Percentiles rank a stretch among this genome's conserved stretches.
These are phyloP conservation scores for Botrytis pseudocinerea DNA, from an alignment of 2,329 filamentous ascomycete genomes.

Conservation along the genomic window DNA sequence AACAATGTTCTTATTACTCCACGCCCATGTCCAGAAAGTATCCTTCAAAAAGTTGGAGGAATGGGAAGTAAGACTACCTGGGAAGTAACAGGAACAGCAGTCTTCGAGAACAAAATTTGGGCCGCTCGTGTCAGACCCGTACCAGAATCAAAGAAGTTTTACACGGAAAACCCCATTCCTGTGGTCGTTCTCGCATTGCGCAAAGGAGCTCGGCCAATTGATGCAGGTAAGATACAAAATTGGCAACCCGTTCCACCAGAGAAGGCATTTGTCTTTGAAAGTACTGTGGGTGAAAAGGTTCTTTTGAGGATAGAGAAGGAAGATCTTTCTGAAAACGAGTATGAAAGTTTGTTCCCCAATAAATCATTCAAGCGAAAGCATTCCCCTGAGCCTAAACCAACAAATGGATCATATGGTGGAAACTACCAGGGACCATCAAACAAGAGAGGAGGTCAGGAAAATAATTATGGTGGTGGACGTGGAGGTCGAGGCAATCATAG, in stretches of 20 bases:
- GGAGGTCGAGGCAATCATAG: conserved; percentile 42
- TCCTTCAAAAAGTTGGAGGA: conserved; percentile 82
- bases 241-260: conserved; percentile 77
- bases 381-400: conserved; percentile 47
- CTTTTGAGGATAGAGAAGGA: conserved; percentile 79
- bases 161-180: conserved; percentile 78
- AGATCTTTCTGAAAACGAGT: conserved; percentile 59
- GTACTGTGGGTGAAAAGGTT: conserved; percentile 82
- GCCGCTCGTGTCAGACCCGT: conserved; percentile 77
- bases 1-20: conserved; percentile 91
- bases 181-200: conserved; percentile 80
- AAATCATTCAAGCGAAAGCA: conserved; percentile 64
- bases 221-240: conserved; percentile 77
- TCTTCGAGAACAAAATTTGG: conserved; percentile 81
- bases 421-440: conserved; percentile 41
- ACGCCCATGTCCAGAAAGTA: conserved; percentile 67
- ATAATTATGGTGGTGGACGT: conserved; percentile 36
- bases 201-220: conserved; percentile 72
- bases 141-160: conserved; percentile 63
- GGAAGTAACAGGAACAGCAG: conserved; percentile 76
- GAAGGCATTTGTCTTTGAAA: conserved; percentile 75
- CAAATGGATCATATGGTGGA: conserved; percentile 35
- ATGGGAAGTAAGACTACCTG: conserved; percentile 81
- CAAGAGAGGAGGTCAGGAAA: conserved; percentile 38
- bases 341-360: conserved; percentile 62